Base-by-base conservation (phyloP, 1,284 basidiomycete species). In the Cryptococcus sp. region DNA sequence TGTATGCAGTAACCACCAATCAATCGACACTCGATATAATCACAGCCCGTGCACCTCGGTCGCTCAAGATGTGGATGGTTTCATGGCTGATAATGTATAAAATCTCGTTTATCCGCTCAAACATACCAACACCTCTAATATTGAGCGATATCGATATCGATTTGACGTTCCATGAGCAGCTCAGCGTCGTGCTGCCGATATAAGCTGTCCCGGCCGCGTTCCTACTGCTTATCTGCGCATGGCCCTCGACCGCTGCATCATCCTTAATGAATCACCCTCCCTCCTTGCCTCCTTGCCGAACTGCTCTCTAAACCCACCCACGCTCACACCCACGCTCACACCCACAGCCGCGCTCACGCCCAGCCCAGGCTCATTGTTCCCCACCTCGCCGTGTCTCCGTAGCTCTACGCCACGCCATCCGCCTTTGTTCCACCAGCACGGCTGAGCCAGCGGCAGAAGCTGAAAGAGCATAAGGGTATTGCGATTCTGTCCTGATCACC, bases 401-500 rank as follows among this genome's bases (percentile, higher is more conserved):
- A 10, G 61, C 49, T 19, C 47, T 50, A 39, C 54, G 51, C 56
- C 56, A 60, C 38, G 56, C 62, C 62, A 59, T 59, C 41, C 53
- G 50, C 47, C 60, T 44, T 45, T 51, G 58, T 22, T 59, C 51
- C 16, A 51, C 38, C 35, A 56, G 47, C 40, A 19, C 57, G 45
- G 58, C 48, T 13, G 54, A 47, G 10, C 49, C 15, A 13, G 50
- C 25, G 17, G 53, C 46, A 15, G 53, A 40, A 17, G 61, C 63
- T 13, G 70, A 64, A 10, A 72, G 68, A 13, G 65, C 59, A 54
- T 72, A 68, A 7, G 68, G 54, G 39, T 56, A 56, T 51, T 56
- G 69, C 17, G 70, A 69, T 60, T 78, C 74, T 17, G 74, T 78
- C 53, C 76, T 66, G 59, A 78, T 78, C 16, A 78, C 75, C 75